A percentile compares a stretch with the other conserved stretches of the same genome.
Evolutionary conservation across 139 green algal species (phyloP).

Genomic region (Volvox africanus): DNA sequence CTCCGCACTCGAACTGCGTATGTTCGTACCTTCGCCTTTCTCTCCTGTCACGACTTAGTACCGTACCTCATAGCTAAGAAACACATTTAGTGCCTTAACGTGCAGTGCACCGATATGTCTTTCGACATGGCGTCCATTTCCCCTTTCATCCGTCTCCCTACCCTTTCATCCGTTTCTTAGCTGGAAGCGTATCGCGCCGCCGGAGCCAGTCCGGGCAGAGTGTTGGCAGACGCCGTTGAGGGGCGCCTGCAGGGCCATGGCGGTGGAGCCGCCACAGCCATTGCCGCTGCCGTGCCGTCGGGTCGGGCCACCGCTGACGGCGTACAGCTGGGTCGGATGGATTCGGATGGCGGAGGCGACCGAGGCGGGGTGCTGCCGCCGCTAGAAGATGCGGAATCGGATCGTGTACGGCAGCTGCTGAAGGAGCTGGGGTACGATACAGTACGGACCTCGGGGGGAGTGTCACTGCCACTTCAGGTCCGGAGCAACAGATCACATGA

Average conservation of each 20-base stretch:
- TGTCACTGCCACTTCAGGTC: neutral
- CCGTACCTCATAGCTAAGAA: too few species aligned
- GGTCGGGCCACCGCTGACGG: conserved; percentile 22
- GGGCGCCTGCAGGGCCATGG: neutral
- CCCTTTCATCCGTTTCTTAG: neutral
- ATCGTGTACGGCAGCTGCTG: conserved; percentile 8
- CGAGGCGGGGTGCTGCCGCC: neutral
- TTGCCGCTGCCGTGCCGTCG: neutral
- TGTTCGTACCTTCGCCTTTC: too few species aligned
- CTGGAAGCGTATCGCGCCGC: conserved; percentile 4
- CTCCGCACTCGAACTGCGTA: too few species aligned
- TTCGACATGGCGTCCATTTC: neutral
- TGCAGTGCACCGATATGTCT: too few species aligned
- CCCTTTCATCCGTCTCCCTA: neutral
- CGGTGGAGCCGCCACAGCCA: neutral
- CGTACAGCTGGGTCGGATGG: neutral
- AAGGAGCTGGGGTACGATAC: conserved; percentile 9
- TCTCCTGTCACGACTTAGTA: too few species aligned
- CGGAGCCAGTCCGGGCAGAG: neutral
- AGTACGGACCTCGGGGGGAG: too few species aligned
- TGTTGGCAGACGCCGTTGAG: conserved; percentile 20
- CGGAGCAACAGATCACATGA: conserved; percentile 36
- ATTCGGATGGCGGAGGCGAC: neutral
- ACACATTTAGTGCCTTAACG: too few species aligned
- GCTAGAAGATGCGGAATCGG: neutral